Base-by-base conservation (phyloP, 805 yeast species). In the Monosporozyma servazzii region DNA sequence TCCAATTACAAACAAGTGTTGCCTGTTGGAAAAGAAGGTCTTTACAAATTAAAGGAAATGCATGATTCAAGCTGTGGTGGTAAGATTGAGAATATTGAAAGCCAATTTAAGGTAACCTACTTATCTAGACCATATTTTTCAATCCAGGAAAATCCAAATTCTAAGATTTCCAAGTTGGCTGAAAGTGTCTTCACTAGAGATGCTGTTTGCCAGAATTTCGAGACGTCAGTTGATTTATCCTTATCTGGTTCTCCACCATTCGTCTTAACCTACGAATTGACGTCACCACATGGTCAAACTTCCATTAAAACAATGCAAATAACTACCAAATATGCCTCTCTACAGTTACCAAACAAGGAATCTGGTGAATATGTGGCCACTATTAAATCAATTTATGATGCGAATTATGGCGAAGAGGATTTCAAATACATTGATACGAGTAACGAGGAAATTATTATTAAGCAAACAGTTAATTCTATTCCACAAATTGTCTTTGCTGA, bases 171-270 rank as follows among this genome's bases (percentile, higher is more conserved):
- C 3, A 60, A 58, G 44, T 20, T 56, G 1, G 55, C 55, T 5
- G 64, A 57, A 3, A 54, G 56, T 23, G 51, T 64, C 3, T 74
- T 68, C 51, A 52, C 57, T 2, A 71, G 74, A 40, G 56, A 65
- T 10, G 67, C 68, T 33, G 74, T 78, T 13, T 79, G 84, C 56
- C 78, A 76, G 56, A 72, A 70, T 41, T 71, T 67, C 30, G 79
- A 75, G 50, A 76, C 73, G 50, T 68, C 75, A 1, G 62, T 79
- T 31, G 83, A 77, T 50, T 54, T 86, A 33, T 63, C 73, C 2
- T 64, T 85, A 36, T 68, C 68, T 40, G 91, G 88, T 1, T 66
- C 77, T 5, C 73, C 82, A 1, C 90, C 91, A 23, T 88, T 88
- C 56, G 67, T 77, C n/a, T 69, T 89, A 25, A 80, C 78, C 40